Percentiles rank a stretch among this genome's conserved stretches.
Evolutionary conservation across 176 grass and related monocot genomes (phyloP).

Genomic region (Carex pumila): DNA sequence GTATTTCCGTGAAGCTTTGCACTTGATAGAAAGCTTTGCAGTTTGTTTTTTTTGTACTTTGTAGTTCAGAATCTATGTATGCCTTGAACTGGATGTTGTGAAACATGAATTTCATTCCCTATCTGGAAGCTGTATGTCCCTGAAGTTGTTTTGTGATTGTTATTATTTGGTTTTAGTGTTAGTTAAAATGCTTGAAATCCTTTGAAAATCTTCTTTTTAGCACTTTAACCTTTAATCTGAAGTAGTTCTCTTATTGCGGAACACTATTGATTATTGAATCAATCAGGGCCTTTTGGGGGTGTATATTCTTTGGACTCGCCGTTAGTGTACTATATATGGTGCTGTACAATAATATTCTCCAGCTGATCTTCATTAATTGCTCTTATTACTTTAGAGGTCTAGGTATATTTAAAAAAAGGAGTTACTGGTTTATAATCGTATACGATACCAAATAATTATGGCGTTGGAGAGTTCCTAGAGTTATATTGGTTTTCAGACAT

Average conservation of each 20-base stretch:
- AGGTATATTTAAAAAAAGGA: too few relatives aligned
- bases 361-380: too few relatives aligned
- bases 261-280: neutral
- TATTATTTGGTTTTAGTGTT: neutral
- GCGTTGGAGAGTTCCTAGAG: neutral
- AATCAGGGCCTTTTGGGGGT: neutral
- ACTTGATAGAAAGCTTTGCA: neutral
- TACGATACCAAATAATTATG: too few relatives aligned
- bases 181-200: neutral
- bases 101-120: too few relatives aligned
- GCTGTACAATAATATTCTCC: too few relatives aligned
- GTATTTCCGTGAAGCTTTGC: neutral
- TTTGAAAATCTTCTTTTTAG: neutral
- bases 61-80: neutral
- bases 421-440: too few relatives aligned
- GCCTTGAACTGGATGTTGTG: neutral
- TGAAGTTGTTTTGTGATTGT: neutral
- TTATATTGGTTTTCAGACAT: neutral
- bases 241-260: neutral
- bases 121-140: neutral
- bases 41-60: neutral
- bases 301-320: too few relatives aligned
- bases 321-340: too few relatives aligned
- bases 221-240: neutral
- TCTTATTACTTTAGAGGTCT: too few relatives aligned